These are phyloP conservation scores for Tricholoma saponaceum DNA, from an alignment of 768 basidiomycete genomes.

Conservation along the genomic window DNA sequence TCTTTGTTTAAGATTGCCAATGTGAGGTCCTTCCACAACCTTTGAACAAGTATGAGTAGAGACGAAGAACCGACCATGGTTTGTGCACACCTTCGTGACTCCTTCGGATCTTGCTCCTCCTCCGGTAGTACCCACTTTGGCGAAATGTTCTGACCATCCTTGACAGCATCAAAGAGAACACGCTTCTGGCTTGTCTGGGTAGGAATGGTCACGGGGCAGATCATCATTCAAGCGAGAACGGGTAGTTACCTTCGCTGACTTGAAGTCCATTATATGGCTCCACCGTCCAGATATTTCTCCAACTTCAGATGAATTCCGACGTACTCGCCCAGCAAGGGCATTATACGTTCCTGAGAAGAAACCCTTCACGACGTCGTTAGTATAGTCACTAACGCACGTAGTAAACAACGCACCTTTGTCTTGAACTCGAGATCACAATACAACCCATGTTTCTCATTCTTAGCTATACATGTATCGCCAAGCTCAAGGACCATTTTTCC, in stretches of 20 bases:
- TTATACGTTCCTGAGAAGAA: conserved; percentile 99
- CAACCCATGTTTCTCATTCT: conserved; percentile 74
- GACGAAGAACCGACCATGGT: neutral
- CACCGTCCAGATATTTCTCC: conserved; percentile 91
- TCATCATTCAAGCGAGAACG: neutral
- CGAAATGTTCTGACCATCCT: conserved; percentile 67
- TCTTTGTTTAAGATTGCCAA: conserved; percentile 81
- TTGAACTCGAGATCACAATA: conserved; percentile 92
- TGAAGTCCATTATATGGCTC: conserved; percentile 88
- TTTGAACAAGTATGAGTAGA: conserved; percentile 18
- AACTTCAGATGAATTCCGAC: conserved; percentile 55
- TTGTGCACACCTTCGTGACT: conserved; percentile 68
- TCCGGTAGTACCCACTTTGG: conserved; percentile 86
- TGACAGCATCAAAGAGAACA: conserved; percentile 79
- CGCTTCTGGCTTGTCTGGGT: conserved; percentile 63
- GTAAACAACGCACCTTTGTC: conserved; percentile 66
- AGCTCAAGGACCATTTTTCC: conserved; percentile 96
- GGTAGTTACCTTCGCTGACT: conserved; percentile 51
- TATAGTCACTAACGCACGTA: neutral
- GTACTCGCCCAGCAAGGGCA: conserved; percentile 77
- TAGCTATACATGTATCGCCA: conserved; percentile 83
- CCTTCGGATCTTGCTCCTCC: conserved; percentile 83
- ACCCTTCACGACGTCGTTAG: conserved; percentile 44
- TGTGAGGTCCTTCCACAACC: conserved; percentile 83
- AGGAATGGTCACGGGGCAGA: neutral